A percentile compares a stretch with the other conserved stretches of the same genome.
Evolutionary conservation across 1,284 basidiomycete genomes (phyloP).

Genomic region (Ceratobasidium theobromae): DNA sequence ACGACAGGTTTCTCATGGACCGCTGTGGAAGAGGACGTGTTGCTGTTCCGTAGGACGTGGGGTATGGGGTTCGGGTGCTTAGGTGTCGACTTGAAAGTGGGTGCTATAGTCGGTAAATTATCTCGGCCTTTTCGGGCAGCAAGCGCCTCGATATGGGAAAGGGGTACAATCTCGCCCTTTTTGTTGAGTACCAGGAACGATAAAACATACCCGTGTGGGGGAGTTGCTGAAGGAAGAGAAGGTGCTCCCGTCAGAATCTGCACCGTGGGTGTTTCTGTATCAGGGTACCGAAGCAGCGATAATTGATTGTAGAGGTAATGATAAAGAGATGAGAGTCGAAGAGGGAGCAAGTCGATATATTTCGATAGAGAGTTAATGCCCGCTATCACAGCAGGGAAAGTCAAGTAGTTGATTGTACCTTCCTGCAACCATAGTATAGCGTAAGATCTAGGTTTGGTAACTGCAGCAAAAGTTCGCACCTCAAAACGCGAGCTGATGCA

Average conservation of each 20-base stretch:
- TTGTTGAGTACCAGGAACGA: constrained; percentile 4
- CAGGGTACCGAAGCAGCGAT: constrained; percentile 58
- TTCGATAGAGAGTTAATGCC: constrained; percentile 72
- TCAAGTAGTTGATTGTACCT: constrained; percentile 79
- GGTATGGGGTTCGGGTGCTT: background rate
- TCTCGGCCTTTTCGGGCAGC: constrained; percentile 7
- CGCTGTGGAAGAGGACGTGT: background rate
- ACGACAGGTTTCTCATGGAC: background rate
- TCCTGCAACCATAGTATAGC: constrained; percentile 52
- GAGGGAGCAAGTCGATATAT: constrained; percentile 73
- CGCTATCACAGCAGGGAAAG: constrained; percentile 69
- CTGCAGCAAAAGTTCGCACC: constrained; percentile 47
- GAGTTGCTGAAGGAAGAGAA: background rate
- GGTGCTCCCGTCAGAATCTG: constrained; percentile 53
- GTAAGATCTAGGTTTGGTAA: background rate
- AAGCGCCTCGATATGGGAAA: constrained; percentile 28
- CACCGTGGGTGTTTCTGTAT: constrained; percentile 57
- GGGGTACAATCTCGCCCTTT: constrained; percentile 16
- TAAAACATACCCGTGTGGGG: constrained; percentile 14
- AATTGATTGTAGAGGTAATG: constrained; percentile 56
- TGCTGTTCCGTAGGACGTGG: background rate
- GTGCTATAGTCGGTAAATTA: background rate
- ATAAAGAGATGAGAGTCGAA: constrained; percentile 66
- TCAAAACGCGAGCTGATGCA: constrained; percentile 72
- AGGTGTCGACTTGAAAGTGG: constrained; percentile 16